Evolutionary conservation across 495 filamentous ascomycete genomes (phyloP), one percentile per base, ranked within the genome.

Genomic region (Pseudevernia furfuracea): DNA sequence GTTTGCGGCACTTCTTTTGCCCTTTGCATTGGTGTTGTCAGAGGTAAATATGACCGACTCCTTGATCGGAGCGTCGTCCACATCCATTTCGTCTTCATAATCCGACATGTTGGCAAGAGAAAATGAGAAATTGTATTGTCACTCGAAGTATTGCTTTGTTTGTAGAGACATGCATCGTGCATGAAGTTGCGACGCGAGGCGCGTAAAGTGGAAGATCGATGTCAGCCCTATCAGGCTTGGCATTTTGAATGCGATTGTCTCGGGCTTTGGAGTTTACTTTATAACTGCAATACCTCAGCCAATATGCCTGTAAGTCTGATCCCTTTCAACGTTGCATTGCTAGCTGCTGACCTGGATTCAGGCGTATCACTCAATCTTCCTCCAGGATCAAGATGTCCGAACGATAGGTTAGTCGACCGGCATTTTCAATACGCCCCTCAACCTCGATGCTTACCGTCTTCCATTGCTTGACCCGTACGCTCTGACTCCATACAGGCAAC

Each of bases 351-450:
- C 56, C 25, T 36, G 38, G 59, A 66, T 25, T 67, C 73, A 96
- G 90, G 89, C 90, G 77, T 95, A 94, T 81, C 91, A 94, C 80
- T 92, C 89, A 72, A 86, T 93, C 81, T 96, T 96, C 85, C 88
- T 95, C 74, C 81, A 86, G 69, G 89, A 93, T 74, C 84, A 81
- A 58, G 83, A 86, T 74, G 84, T 87, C 70, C 82, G 83, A 60
- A 70, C 87, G 71, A 87, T 87, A 69, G 84, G 84, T 86, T 80
- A 59, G 72, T 69, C 67, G 32, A 30, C 28, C 46, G 49, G 17
- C 25, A 17, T 61, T 36, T 75, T 69, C 59, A 74, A 71, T 3
- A 74, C 74, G 58, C 69, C 62, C 8, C 43, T 37, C 28, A 15
- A 39, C 32, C 57, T n/a, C 49, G 14, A 49, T 23, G 8, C 59